Base-by-base conservation (phyloP, 352 stramenopile species). In the Pythium utonaiense region DNA sequence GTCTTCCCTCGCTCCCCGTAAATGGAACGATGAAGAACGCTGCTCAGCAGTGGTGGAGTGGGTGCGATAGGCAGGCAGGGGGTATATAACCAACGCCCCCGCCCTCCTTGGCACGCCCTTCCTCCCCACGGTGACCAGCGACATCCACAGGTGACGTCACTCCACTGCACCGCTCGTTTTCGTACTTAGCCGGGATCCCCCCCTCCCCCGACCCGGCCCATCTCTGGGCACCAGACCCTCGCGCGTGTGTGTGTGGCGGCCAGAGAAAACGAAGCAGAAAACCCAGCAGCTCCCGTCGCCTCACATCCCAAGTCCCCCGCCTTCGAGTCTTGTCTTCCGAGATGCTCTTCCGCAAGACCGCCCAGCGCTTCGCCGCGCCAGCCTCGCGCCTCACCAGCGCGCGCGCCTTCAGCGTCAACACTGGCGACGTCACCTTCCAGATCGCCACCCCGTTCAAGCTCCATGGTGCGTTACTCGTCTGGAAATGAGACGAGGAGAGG, bases 401-500 rank as follows among this genome's bases (percentile, higher is more conserved):
- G 28, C 82, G 82, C 61, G 64, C 76, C 31, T 92, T 94, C 69
- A 90, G 77, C 62, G 78, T 75, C 53, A 72, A 75, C 60, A 71
- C 22, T 27, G 74, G 72, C 54, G 81, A 89, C 56, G 73, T 84
- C 57, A 90, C 78, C 55, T 91, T 91, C 57, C 74, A 95, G 13
- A 71, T 95, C 49, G 27, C 71, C 24, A 69, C 66, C 55, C 80
- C 83, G 19, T 95, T 86, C 74, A 83, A 92, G 79, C 78, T 95
- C 60, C 86, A 95, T 70, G 71, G 81, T 91, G 75, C 58, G 75
- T 73, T 40, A 28, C 16, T 12, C 40, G 28, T 19, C 9, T 40
- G 42, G 19, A 24, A 21, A 50, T 50, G 42, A 33, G 42, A 50
- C 42, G 42, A 33, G 42, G 42, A 50, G 21, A 19, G 6, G 41